Percentiles rank a stretch among this genome's conserved stretches.
Conservation (phyloP, 2,329 filamentous ascomycete genomes). For the Colletotrichum lupini region DNA sequence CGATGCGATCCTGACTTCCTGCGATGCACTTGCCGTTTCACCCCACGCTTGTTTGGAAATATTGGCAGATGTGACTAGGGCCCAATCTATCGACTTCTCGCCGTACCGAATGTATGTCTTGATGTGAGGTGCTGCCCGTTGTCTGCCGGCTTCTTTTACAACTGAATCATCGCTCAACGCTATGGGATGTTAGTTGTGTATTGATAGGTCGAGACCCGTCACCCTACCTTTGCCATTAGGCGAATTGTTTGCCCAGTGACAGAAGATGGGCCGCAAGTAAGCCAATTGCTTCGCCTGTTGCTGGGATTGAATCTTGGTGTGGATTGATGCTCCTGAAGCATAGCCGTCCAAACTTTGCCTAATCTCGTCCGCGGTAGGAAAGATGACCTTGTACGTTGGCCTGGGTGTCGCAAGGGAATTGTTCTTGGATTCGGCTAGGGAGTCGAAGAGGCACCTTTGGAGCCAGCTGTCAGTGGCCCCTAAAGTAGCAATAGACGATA, state of each 20-base stretch:
- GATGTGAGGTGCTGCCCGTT: conserved; percentile 84
- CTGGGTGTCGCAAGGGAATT: conserved; percentile 37
- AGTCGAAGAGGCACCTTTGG: conserved; percentile 68
- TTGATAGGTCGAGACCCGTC: too few species aligned
- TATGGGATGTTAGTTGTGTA: conserved; percentile 34
- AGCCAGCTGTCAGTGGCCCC: conserved; percentile 80
- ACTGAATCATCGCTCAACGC: conserved; percentile 40
- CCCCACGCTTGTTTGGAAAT: conserved; percentile 92
- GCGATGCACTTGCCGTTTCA: conserved; percentile 64
- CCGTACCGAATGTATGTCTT: conserved; percentile 85
- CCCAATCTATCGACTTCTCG: conserved; percentile 78
- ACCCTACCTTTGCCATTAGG: conserved; percentile 46
- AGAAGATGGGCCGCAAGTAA: conserved; percentile 77
- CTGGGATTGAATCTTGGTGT: conserved; percentile 78
- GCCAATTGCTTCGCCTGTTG: conserved; percentile 79
- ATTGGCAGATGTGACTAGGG: conserved; percentile 90
- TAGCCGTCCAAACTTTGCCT: conserved; percentile 83
- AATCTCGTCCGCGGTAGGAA: conserved; percentile 84
- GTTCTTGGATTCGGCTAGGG: conserved; percentile 51
- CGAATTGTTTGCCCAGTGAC: conserved; percentile 79
- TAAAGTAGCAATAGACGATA: conserved; percentile 86
- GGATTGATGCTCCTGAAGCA: conserved; percentile 80
- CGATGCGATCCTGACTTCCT: conserved; percentile 78
- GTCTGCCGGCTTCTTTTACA: conserved; percentile 65
- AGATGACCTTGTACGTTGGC: conserved; percentile 77